Percentiles rank a stretch among this genome's conserved stretches.
phyloP scores from a whole-genome alignment of 2,329 filamentous ascomycete genomes.

The Lachnellula arida region DNA sequence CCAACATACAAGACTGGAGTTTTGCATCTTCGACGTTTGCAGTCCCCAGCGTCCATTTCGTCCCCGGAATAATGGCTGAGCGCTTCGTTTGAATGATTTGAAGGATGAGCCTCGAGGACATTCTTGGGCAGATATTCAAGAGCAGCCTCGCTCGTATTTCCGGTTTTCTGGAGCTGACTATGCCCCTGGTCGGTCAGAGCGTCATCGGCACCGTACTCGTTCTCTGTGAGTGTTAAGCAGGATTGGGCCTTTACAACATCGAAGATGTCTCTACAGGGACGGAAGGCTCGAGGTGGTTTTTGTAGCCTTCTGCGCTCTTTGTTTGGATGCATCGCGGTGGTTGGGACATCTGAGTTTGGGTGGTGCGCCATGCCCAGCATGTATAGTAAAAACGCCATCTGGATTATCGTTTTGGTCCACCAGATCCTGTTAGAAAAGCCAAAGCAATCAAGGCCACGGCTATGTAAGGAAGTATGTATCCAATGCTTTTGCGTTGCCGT shows the following conservation, averaged over 20 bases:
- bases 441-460: no score
- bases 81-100: not conserved
- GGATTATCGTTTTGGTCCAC: not conserved
- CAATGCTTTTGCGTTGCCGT: no score
- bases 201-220: conserved; percentile 4
- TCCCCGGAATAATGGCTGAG: conserved; percentile 10
- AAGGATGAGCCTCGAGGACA: not conserved
- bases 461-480: no score
- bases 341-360: not conserved
- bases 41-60: conserved; percentile 2
- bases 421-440: no score
- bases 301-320: not conserved
- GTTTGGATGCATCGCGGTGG: not conserved
- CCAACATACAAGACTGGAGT: conserved; percentile 28
- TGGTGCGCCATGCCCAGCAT: not conserved
- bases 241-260: conserved; percentile 11
- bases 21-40: conserved; percentile 19
- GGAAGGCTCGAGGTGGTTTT: not conserved
- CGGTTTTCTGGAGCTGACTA: not conserved
- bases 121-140: not conserved
- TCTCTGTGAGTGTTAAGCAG: conserved; percentile 4
- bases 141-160: not conserved
- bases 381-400: not conserved
- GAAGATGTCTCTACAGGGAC: conserved; percentile 7
- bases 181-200: not conserved